Percentiles rank a stretch among this genome's conserved stretches.
Conservation (phyloP, 139 green algal genomes). For the Tetradesmus obliquus region DNA sequence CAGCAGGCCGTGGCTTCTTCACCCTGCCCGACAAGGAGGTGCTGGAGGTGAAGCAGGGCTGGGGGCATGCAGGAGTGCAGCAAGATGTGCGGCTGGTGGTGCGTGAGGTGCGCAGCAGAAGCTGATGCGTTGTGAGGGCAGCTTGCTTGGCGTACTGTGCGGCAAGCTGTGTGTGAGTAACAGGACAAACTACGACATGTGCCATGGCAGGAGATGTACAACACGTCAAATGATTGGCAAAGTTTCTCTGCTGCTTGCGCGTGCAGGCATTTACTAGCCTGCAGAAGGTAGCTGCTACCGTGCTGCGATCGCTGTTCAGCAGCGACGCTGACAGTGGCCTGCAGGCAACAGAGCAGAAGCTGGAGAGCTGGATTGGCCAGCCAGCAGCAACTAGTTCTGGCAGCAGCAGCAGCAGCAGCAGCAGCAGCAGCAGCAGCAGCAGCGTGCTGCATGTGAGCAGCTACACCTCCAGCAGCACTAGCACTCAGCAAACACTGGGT, state of each 20-base stretch:
- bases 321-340: not conserved
- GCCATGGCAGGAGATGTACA: too few relatives aligned
- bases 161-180: too few relatives aligned
- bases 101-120: not conserved
- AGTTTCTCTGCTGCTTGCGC: not conserved
- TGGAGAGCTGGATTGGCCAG: not conserved
- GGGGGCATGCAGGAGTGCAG: not conserved
- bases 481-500: not conserved
- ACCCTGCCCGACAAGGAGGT: not conserved
- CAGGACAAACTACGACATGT: too few relatives aligned
- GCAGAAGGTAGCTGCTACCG: not conserved
- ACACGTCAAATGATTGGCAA: not conserved
- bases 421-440: not conserved
- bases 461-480: not conserved
- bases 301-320: not conserved
- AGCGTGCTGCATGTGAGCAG: not conserved
- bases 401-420: not conserved
- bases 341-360: not conserved
- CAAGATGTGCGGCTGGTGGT: not conserved
- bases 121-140: not conserved
- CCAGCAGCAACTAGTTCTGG: not conserved
- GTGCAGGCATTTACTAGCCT: not conserved
- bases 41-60: not conserved
- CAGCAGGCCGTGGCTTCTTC: not conserved
- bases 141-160: not conserved